These are phyloP conservation scores for Trypanosoma avium DNA, from an alignment of 208 protist genomes.

Conservation along the genomic window DNA sequence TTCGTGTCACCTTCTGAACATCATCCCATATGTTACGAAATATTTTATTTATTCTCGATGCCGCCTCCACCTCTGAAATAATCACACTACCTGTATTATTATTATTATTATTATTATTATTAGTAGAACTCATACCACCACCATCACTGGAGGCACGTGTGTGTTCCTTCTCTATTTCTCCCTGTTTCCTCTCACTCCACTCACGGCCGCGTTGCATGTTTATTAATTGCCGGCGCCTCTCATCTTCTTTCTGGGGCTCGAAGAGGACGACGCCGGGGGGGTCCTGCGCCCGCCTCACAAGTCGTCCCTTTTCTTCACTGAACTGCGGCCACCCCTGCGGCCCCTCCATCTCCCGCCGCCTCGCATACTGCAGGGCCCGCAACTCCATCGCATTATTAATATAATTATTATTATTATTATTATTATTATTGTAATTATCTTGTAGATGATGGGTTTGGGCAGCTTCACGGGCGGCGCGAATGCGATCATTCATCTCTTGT, in stretches of 20 bases:
- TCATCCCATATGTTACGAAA: neutral
- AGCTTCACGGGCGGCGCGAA: constrained; percentile 23
- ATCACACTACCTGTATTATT: neutral
- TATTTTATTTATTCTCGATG: neutral
- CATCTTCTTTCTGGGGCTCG: constrained; percentile 55
- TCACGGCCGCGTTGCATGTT: constrained; percentile 33
- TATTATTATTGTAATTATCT: too few relatives aligned
- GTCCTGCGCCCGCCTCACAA: constrained; percentile 61
- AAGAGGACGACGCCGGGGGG: constrained; percentile 68
- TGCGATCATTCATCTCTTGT: constrained; percentile 67
- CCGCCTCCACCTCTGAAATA: neutral
- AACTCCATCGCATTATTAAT: constrained; percentile 32
- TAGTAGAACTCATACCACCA: neutral
- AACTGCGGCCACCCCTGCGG: constrained; percentile 66
- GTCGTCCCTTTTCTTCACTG: constrained; percentile 52
- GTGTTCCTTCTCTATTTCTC: neutral
- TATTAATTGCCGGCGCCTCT: constrained; percentile 40
- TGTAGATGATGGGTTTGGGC: constrained; percentile 7
- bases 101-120: neutral
- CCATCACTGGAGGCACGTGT: neutral
- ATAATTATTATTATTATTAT: too few relatives aligned
- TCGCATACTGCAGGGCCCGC: constrained; percentile 62
- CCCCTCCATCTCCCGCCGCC: constrained; percentile 62
- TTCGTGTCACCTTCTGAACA: neutral
- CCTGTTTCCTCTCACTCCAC: constrained; percentile 12